These are phyloP conservation scores for Erysimum cheiri DNA, from an alignment of 441 rosid genomes.

Conservation along the genomic window DNA sequence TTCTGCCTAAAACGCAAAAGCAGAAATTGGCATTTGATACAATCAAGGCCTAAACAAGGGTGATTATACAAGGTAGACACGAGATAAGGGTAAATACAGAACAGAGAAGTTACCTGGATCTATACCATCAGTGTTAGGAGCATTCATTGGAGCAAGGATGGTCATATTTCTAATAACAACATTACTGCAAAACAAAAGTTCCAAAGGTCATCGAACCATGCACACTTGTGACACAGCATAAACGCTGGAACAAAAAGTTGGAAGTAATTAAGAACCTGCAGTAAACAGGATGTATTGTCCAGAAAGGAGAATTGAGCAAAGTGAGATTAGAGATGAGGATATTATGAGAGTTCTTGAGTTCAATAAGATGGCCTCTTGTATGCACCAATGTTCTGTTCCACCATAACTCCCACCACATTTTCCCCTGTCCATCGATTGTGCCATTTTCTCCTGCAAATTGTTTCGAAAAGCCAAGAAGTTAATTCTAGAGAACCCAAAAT, in stretches of 20 bases:
- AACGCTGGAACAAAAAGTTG: conserved; percentile 18
- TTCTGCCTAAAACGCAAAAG: neutral
- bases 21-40: neutral
- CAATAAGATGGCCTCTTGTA: conserved; percentile 93
- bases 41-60: neutral
- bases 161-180: conserved; percentile 85
- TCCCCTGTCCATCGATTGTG: conserved; percentile 93
- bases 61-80: conserved; percentile 5
- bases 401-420: conserved; percentile 98
- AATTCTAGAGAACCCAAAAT: conserved; percentile 6
- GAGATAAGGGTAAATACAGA: neutral
- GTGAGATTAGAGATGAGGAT: conserved; percentile 86
- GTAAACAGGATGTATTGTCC: conserved; percentile 95
- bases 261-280: conserved; percentile 64
- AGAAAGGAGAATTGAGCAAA: conserved; percentile 83
- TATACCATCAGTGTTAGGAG: conserved; percentile 97
- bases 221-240: conserved; percentile 8
- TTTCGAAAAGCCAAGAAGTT: neutral
- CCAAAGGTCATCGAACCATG: conserved; percentile 9
- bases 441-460: conserved; percentile 74
- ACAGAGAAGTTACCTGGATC: conserved; percentile 71
- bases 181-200: conserved; percentile 58
- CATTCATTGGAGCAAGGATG: conserved; percentile 86
- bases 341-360: conserved; percentile 76
- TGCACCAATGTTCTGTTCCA: conserved; percentile 86